These are phyloP conservation scores for Dichomitus squalens DNA, from an alignment of 1,284 basidiomycete species.

Conservation along the genomic window DNA sequence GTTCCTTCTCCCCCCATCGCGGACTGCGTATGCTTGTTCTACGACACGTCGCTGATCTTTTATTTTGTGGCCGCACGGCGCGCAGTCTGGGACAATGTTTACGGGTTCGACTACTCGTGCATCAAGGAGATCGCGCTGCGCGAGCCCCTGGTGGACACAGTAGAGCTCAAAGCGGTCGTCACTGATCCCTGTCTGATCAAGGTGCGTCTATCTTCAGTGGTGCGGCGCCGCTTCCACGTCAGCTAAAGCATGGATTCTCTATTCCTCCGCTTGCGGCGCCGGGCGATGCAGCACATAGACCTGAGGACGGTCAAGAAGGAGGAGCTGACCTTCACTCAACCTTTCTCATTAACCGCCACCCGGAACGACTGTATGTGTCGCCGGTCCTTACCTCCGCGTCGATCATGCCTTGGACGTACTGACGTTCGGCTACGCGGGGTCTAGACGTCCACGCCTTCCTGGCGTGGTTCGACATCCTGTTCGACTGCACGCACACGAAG, in stretches of 20 bases:
- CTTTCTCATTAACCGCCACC: slow-evolving; percentile 84
- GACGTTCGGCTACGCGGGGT: background rate
- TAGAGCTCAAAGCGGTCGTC: slow-evolving; percentile 91
- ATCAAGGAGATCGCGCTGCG: slow-evolving; percentile 98
- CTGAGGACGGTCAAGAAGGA: slow-evolving; percentile 93
- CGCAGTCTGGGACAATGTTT: slow-evolving; percentile 98
- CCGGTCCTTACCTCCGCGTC: slow-evolving; percentile 1
- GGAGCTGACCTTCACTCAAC: slow-evolving; percentile 85
- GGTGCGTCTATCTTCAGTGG: slow-evolving; percentile 42
- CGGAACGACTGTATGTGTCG: slow-evolving; percentile 85
- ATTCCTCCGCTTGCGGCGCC: background rate
- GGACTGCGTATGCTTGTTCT: background rate
- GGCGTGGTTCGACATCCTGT: slow-evolving; percentile 98
- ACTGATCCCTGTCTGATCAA: slow-evolving; percentile 89
- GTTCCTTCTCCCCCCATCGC: slow-evolving; percentile 30
- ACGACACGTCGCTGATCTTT: background rate
- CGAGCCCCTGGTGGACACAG: slow-evolving; percentile 97
- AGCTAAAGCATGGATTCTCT: background rate
- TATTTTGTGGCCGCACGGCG: background rate
- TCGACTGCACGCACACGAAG: slow-evolving; percentile 96
- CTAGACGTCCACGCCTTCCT: slow-evolving; percentile 98
- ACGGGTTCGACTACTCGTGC: slow-evolving; percentile 99
- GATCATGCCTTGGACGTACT: slow-evolving; percentile 4
- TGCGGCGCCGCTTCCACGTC: background rate
- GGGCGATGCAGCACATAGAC: slow-evolving; percentile 73